These are phyloP conservation scores for Cercis canadensis DNA, from an alignment of 306 rosid species.

Conservation along the genomic window DNA sequence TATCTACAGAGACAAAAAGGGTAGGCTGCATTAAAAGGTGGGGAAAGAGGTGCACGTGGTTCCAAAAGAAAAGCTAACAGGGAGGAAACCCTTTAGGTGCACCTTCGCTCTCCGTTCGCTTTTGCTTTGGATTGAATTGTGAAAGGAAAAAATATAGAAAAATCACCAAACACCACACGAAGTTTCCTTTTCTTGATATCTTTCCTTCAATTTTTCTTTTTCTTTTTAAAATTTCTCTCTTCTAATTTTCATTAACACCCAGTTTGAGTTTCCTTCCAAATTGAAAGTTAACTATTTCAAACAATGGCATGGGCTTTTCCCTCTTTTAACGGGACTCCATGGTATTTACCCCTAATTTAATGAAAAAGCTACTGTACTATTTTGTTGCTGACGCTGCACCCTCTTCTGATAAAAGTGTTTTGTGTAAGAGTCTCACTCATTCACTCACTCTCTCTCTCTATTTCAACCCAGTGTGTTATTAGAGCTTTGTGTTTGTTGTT, in stretches of 20 bases:
- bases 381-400: constrained; percentile 44
- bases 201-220: no score
- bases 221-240: no score
- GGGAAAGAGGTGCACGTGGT: constrained; percentile 55
- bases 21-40: constrained; percentile 51
- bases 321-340: not conserved
- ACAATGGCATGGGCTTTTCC: constrained; percentile 9
- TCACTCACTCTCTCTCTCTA: no score
- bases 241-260: constrained; percentile 5
- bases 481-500: constrained; percentile 42
- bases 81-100: constrained; percentile 32
- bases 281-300: not conserved
- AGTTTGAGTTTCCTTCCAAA: not conserved
- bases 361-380: constrained; percentile 36
- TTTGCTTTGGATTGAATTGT: constrained; percentile 43
- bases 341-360: constrained; percentile 31
- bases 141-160: constrained; percentile 18
- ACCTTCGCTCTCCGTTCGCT: constrained; percentile 1
- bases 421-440: not conserved
- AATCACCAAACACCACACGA: constrained; percentile 30
- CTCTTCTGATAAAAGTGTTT: constrained; percentile 40
- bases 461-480: not conserved
- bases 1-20: constrained; percentile 38
- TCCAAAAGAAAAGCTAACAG: constrained; percentile 34
- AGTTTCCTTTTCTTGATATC: constrained; percentile 10